phyloP scores from a whole-genome alignment of 163 green algal species.

The Chlamydomonas reinhardtii region DNA sequence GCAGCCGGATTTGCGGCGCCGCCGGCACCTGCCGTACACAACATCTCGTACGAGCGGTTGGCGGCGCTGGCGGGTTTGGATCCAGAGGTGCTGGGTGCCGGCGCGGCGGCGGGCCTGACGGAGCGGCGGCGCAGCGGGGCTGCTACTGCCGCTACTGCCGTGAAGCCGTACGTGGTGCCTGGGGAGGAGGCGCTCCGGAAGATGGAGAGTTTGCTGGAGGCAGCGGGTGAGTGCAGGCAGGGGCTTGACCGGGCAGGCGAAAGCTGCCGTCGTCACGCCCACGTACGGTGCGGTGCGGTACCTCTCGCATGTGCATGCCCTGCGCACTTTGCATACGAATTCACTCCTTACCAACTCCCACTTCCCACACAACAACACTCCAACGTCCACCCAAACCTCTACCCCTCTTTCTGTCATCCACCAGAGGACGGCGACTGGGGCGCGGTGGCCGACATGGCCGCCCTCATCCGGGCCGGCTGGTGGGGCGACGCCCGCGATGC shows the following conservation, averaged over 20 bases:
- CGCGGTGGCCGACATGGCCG: conserved; percentile 25
- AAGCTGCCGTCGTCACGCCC: too few relatives aligned
- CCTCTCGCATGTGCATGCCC: too few relatives aligned
- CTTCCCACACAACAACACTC: too few relatives aligned
- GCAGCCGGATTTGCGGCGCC: too few relatives aligned
- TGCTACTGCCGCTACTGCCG: too few relatives aligned
- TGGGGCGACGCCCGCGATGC: conserved; percentile 30
- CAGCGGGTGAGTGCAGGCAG: neutral
- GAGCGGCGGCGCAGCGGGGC: neutral
- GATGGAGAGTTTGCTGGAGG: conserved; percentile 11
- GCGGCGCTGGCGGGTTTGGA: conserved; percentile 33
- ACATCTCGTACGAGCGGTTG: conserved; percentile 32
- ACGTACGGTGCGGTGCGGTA: too few relatives aligned
- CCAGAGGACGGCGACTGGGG: conserved; percentile 10
- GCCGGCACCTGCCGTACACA: too few relatives aligned
- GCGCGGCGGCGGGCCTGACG: neutral
- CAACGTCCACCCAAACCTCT: too few relatives aligned
- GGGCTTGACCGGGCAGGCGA: too few relatives aligned
- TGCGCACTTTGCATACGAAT: too few relatives aligned
- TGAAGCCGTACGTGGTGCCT: neutral
- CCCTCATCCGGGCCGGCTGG: conserved; percentile 15
- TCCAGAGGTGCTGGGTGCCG: neutral
- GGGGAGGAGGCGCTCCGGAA: neutral
- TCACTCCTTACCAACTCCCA: too few relatives aligned
- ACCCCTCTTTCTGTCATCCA: too few relatives aligned